A percentile compares a stretch with the other conserved stretches of the same genome.
Conservation (phyloP, 2,329 filamentous ascomycete genomes). For the Fusarium sp. region DNA sequence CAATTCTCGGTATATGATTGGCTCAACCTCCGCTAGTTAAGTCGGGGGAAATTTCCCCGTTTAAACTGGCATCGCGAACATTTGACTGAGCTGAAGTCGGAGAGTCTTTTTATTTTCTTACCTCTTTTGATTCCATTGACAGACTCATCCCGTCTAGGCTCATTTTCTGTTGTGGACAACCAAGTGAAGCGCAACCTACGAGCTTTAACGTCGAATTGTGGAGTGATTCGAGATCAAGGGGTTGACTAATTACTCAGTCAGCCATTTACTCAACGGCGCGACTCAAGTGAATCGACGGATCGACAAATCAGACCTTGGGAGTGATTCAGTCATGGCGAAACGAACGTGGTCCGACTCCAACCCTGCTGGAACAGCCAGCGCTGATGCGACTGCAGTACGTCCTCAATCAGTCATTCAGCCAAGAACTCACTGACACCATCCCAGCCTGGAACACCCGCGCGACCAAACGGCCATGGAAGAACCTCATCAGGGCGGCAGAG, state of each 20-base stretch:
- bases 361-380: constrained; percentile 17
- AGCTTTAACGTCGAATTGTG: not conserved
- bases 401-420: not conserved
- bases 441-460: constrained; percentile 27
- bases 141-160: too few species aligned
- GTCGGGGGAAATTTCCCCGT: constrained; percentile 43
- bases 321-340: constrained; percentile 35
- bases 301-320: not conserved
- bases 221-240: not conserved
- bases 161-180: too few species aligned
- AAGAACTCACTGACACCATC: constrained; percentile 15
- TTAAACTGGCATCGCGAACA: constrained; percentile 35
- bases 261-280: constrained; percentile 6
- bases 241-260: constrained; percentile 4
- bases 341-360: constrained; percentile 46
- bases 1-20: constrained; percentile 14
- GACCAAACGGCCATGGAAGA: constrained; percentile 36
- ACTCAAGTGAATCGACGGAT: not conserved
- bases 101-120: not conserved
- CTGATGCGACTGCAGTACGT: constrained; percentile 25
- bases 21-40: constrained; percentile 9
- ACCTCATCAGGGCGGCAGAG: constrained; percentile 38
- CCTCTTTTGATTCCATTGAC: too few species aligned
- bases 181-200: not conserved
- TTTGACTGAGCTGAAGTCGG: constrained; percentile 16